Evolutionary conservation across 176 grass and related monocot species (phyloP).

Genomic region (bread wheat (Triticum aestivum)): DNA sequence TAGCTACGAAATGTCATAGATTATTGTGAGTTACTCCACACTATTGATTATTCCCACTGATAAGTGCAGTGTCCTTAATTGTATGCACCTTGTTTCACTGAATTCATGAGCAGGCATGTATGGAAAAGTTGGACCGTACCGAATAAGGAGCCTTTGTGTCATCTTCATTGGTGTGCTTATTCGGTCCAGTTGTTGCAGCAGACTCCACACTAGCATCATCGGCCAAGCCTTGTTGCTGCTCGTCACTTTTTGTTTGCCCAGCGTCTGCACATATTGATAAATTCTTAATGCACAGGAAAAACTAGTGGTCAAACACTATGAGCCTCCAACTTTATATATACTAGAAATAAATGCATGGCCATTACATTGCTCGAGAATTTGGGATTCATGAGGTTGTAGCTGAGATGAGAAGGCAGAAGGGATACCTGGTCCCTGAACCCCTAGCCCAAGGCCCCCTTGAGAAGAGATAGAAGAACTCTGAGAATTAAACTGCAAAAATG

Average conservation of each 20-base stretch:
- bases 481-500: constrained; percentile 75
- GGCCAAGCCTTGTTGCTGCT: constrained; percentile 56
- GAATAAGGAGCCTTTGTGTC: constrained; percentile 52
- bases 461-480: constrained; percentile 63
- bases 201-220: constrained; percentile 65
- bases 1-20: not conserved
- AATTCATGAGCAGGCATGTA: not conserved
- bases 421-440: constrained; percentile 70
- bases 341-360: constrained; percentile 13
- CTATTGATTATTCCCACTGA: not conserved
- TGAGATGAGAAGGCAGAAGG: constrained; percentile 35
- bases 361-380: constrained; percentile 30
- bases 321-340: constrained; percentile 30
- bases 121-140: constrained; percentile 43
- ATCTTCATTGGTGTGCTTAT: constrained; percentile 76
- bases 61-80: not conserved
- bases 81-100: not conserved
- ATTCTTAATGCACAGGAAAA: constrained; percentile 16
- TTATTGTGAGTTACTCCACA: not conserved
- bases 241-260: constrained; percentile 63
- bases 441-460: constrained; percentile 62
- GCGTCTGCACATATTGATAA: constrained; percentile 50
- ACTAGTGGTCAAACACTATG: not conserved
- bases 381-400: constrained; percentile 9
- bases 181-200: constrained; percentile 44